These are phyloP conservation scores for Salicornia ramosissima DNA, from an alignment of 148 eudicot species.

Conservation along the genomic window DNA sequence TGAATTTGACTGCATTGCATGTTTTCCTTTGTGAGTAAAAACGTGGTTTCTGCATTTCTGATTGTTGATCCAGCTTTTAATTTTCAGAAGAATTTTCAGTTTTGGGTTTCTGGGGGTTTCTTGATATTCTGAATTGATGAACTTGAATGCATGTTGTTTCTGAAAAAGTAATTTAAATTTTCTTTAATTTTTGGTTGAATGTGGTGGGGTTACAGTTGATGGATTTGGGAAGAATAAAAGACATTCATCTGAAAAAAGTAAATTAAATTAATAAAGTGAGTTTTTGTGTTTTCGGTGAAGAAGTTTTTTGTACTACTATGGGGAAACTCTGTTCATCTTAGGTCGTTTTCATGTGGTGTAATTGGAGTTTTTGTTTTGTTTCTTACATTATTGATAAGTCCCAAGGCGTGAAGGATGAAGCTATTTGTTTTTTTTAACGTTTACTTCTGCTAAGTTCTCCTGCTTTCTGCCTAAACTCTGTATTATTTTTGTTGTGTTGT, in stretches of 20 bases:
- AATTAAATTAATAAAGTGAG: not conserved
- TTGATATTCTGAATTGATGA: not conserved
- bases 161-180: not conserved
- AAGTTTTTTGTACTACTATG: not conserved
- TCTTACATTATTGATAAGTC: not conserved
- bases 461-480: constrained; percentile 1
- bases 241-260: not conserved
- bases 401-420: not conserved
- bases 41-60: not conserved
- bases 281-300: not conserved
- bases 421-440: constrained; percentile 1
- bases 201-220: not conserved
- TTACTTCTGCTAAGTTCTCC: not conserved
- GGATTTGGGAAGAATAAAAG: not conserved
- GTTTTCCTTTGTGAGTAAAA: not conserved
- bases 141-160: constrained; percentile 17
- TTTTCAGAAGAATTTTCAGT: not conserved
- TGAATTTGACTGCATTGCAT: not conserved
- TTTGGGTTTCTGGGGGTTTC: not conserved
- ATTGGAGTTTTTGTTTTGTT: constrained; percentile 23
- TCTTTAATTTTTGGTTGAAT: not conserved
- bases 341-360: constrained; percentile 17
- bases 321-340: not conserved
- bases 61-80: not conserved
- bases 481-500: constrained; percentile 1